Conservation (phyloP, 2,329 filamentous ascomycete genomes). For the Tolypocladium tundrense region DNA sequence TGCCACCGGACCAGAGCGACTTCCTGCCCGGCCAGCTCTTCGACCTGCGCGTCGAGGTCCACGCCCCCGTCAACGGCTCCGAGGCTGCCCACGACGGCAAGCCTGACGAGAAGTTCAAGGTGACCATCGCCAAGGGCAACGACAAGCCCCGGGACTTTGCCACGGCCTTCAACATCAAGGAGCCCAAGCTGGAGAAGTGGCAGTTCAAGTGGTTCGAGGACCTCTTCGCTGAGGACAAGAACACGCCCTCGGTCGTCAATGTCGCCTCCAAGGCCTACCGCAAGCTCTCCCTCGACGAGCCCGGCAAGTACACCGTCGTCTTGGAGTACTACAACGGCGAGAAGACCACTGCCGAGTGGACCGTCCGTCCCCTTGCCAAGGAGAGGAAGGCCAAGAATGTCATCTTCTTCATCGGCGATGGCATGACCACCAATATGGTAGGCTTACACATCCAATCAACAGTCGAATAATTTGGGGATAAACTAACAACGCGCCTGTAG, state of each 20-base stretch:
- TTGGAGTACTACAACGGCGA: constrained; percentile 65
- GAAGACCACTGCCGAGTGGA: constrained; percentile 66
- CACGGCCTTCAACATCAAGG: constrained; percentile 57
- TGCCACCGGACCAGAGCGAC: constrained; percentile 59
- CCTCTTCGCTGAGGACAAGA: constrained; percentile 64
- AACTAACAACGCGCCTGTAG: constrained; percentile 12
- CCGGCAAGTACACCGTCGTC: constrained; percentile 68
- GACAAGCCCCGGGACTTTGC: constrained; percentile 42
- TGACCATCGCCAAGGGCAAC: constrained; percentile 60
- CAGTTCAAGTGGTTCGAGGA: constrained; percentile 80
- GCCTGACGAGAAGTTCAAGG: constrained; percentile 65
- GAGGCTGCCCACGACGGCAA: constrained; percentile 60
- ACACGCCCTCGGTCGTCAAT: constrained; percentile 62
- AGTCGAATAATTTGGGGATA: background rate
- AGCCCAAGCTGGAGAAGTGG: constrained; percentile 71
- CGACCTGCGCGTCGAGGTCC: constrained; percentile 73
- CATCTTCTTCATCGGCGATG: constrained; percentile 72
- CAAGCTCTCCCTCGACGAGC: constrained; percentile 64
- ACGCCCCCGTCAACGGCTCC: constrained; percentile 71
- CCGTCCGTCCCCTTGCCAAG: constrained; percentile 59
- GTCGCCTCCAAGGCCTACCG: constrained; percentile 74
- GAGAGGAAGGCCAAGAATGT: constrained; percentile 75
- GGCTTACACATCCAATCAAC: background rate
- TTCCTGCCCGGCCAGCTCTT: constrained; percentile 79
- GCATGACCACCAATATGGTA: constrained; percentile 64